Percentiles rank a stretch among this genome's conserved stretches.
Evolutionary conservation across 129 eudicot genomes (phyloP).

Genomic region (Artemisia annua): DNA sequence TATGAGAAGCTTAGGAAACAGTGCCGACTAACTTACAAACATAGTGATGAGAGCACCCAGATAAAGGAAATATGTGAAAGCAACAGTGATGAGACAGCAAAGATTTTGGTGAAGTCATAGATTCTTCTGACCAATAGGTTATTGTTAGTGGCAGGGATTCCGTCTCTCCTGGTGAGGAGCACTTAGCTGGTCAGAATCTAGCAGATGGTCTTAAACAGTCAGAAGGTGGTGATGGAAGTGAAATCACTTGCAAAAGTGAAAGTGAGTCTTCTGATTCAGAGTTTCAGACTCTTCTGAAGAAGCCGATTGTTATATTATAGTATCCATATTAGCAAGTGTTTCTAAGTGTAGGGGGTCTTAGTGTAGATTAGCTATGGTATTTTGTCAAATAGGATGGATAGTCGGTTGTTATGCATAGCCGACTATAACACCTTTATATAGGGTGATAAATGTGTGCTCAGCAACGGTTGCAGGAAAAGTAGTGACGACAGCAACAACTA

Average conservation of each 20-base stretch:
- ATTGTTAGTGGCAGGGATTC: conserved; percentile 33
- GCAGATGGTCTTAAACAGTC: conserved; percentile 2
- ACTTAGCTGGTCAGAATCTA: conserved; percentile 27
- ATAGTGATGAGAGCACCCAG: conserved; percentile 39
- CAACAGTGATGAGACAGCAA: conserved; percentile 35
- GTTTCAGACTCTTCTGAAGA: conserved; percentile 59
- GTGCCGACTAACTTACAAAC: conserved; percentile 45
- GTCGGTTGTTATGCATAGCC: too few species aligned
- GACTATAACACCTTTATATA: too few species aligned
- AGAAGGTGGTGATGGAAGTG: conserved; percentile 35
- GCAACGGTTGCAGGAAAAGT: too few species aligned
- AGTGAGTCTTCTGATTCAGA: conserved; percentile 60
- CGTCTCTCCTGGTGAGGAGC: conserved; percentile 27
- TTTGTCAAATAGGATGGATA: too few species aligned
- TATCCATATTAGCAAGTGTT: too few species aligned
- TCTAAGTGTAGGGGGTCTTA: too few species aligned
- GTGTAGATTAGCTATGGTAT: too few species aligned
- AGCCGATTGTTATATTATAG: too few species aligned
- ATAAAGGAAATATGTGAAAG: conserved; percentile 34
- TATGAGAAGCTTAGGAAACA: conserved; percentile 47
- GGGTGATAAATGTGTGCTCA: too few species aligned
- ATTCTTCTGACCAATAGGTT: conserved; percentile 47
- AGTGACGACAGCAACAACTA: too few species aligned
- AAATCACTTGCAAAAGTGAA: conserved; percentile 41
- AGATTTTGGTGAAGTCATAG: conserved; percentile 41